A percentile compares a stretch with the other conserved stretches of the same genome.
Evolutionary conservation across 257 asterid genomes (phyloP).

Genomic region (Euphrasia confusa): DNA sequence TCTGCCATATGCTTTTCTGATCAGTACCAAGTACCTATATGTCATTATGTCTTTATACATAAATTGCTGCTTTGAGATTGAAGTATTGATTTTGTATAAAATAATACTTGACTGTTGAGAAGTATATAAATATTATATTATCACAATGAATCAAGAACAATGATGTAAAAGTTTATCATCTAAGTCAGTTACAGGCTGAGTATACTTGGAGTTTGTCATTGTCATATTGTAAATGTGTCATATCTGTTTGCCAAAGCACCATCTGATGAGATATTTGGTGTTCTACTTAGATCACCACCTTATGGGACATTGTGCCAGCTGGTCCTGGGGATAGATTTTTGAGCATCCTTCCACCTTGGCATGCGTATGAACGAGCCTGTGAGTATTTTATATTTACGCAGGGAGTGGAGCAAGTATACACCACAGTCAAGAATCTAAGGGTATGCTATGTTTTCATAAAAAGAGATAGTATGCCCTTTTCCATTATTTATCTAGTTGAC

Average conservation of each 20-base stretch:
- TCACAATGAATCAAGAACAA: too few species aligned
- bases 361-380: slow-evolving; percentile 1
- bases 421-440: slow-evolving; percentile 4
- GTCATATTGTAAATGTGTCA: not conserved
- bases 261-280: slow-evolving; percentile 2
- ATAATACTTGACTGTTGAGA: too few species aligned
- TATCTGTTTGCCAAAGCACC: not conserved
- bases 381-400: slow-evolving; percentile 4
- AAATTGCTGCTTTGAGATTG: too few species aligned
- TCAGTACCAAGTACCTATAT: too few species aligned
- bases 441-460: not conserved
- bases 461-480: not conserved
- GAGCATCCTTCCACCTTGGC: slow-evolving; percentile 14
- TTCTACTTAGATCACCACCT: slow-evolving; percentile 1
- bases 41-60: too few species aligned
- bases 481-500: not conserved
- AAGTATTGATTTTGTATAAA: too few species aligned
- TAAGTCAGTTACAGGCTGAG: too few species aligned
- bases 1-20: too few species aligned
- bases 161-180: too few species aligned
- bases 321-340: not conserved
- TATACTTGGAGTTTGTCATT: not conserved
- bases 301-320: slow-evolving; percentile 8
- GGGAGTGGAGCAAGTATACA: slow-evolving; percentile 6
- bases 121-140: too few species aligned